These are phyloP conservation scores for Nemania diffusa DNA, from an alignment of 2,329 filamentous ascomycete species.

Conservation along the genomic window DNA sequence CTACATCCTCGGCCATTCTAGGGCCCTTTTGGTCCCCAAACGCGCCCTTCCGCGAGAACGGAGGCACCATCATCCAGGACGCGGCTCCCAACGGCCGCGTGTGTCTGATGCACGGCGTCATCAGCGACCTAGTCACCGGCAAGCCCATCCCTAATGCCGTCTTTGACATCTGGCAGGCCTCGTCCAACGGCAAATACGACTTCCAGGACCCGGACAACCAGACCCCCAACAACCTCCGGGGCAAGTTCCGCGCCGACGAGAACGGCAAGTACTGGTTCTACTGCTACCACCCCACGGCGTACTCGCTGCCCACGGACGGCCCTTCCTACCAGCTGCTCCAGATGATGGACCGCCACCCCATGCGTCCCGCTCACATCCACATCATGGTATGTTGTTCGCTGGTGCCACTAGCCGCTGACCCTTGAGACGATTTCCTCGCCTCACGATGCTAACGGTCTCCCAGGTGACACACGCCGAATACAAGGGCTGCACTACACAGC, in stretches of 20 bases:
- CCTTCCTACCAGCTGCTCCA: slow-evolving; percentile 55
- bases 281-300: slow-evolving; percentile 79
- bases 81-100: slow-evolving; percentile 66
- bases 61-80: slow-evolving; percentile 73
- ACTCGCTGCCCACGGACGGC: slow-evolving; percentile 74
- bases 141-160: slow-evolving; percentile 74
- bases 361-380: slow-evolving; percentile 62
- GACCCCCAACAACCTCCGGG: slow-evolving; percentile 77
- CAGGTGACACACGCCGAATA: slow-evolving; percentile 70
- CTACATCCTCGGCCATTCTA: slow-evolving; percentile 80
- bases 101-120: slow-evolving; percentile 74
- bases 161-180: slow-evolving; percentile 83
- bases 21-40: slow-evolving; percentile 83
- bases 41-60: slow-evolving; percentile 76
- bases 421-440: not conserved
- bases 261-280: slow-evolving; percentile 79
- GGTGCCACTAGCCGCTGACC: no score
- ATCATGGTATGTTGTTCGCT: slow-evolving; percentile 56
- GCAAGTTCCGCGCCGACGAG: slow-evolving; percentile 77
- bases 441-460: not conserved
- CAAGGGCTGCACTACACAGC: slow-evolving; percentile 78
- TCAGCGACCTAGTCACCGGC: slow-evolving; percentile 56
- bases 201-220: slow-evolving; percentile 79
- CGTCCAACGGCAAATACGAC: slow-evolving; percentile 79
- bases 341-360: slow-evolving; percentile 61